Conservation (phyloP, 148 eudicot species). For the Chenopodium formosanum region DNA sequence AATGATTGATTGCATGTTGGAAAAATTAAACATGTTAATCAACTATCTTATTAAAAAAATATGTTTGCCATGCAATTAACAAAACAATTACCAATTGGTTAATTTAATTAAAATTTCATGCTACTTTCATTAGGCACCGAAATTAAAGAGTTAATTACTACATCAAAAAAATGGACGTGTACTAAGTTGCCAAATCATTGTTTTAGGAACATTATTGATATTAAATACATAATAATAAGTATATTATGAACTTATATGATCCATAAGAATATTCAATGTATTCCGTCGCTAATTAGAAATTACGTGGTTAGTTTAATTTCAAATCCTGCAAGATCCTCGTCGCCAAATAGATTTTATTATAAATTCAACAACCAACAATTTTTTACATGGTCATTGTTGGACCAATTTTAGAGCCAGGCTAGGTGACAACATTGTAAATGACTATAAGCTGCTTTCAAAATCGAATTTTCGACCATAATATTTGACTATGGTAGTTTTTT, state of each 20-base stretch:
- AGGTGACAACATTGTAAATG: not conserved
- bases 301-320: not conserved
- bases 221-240: no score
- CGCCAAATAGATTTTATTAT: not conserved
- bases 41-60: no score
- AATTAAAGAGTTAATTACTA: no score
- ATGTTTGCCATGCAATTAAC: not conserved
- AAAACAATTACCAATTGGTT: no score
- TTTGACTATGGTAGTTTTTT: not conserved
- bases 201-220: not conserved
- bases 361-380: not conserved
- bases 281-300: no score
- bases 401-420: not conserved
- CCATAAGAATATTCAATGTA: no score
- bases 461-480: not conserved
- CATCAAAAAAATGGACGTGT: no score
- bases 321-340: not conserved
- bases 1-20: not conserved
- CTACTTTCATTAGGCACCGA: no score
- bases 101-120: no score
- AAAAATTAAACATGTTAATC: not conserved
- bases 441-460: not conserved
- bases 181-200: no score
- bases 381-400: not conserved
- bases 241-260: no score